Base-by-base conservation (phyloP, 225 moss, liverwort and hornwort species). In the Antitrichia curtipendula region DNA sequence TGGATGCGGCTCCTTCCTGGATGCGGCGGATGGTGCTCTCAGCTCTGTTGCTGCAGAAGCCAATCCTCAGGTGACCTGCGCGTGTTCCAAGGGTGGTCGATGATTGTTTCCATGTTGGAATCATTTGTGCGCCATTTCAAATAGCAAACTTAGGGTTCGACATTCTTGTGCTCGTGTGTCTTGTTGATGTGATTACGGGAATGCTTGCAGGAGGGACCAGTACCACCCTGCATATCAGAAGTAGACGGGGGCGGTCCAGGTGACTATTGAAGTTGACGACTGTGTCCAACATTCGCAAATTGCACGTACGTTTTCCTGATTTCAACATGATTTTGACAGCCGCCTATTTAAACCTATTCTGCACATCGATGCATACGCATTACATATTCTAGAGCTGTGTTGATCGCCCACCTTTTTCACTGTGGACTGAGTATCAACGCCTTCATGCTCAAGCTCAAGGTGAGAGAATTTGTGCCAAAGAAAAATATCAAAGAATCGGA, bases 41-140 rank as follows among this genome's bases (percentile, higher is more conserved):
- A 95, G 95, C 91, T 95, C 96, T 69, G 96, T 95, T 91, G 95
- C 97, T 85, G 98, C 98, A 78, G 97, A 97, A 94, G 94, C 92
- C 86, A 95, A 96, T 84, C 95, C 96, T 79, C 92, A 97, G 95
- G 96, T 97, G 63, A 84, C 75, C 87, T 75, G 28, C 66, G 66
- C 52, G 25, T 82, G 18, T 82, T n/a, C 31, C 52, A 40, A 83
- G 86, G 62, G 82, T 78, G 31, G 60, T 81, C 6, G 73, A 79
- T 43, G 86, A 57, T 69, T 57, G 57, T 78, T 78, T 64, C 28
- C 43, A 43, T 53, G 16, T 58, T 47, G 41, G 16, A 91, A 91
- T 80, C 91, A 92, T 86, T 87, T 58, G 73, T 57, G 59, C 94
- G 94, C 75, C 93, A 93, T 87, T 89, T 40, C 58, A 31, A 40